These are phyloP conservation scores for Stagonosporopsis chrysanthemi DNA, from an alignment of 2,329 filamentous ascomycete genomes.

Conservation along the genomic window DNA sequence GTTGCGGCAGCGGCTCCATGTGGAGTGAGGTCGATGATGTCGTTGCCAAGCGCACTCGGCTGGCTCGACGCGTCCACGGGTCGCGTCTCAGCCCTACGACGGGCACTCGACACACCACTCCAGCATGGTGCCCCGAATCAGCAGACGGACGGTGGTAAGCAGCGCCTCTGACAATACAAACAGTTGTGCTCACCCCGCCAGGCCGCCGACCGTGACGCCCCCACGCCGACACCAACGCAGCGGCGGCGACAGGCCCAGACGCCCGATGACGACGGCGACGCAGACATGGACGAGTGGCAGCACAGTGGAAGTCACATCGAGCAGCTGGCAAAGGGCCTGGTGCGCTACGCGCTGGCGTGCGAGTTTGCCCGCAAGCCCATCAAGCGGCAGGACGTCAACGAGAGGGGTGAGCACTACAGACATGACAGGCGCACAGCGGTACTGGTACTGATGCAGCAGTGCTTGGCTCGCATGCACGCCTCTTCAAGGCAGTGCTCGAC, in stretches of 20 bases:
- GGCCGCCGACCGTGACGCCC: background rate
- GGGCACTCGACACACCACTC: background rate
- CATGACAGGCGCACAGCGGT: too few species aligned
- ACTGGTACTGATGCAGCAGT: constrained; percentile 55
- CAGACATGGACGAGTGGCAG: constrained; percentile 21
- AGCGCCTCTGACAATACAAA: background rate
- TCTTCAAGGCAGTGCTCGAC: constrained; percentile 80
- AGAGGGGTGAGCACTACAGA: constrained; percentile 56
- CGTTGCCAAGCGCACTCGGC: constrained; percentile 25
- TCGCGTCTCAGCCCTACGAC: constrained; percentile 26
- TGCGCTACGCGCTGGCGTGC: constrained; percentile 67
- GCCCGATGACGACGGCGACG: constrained; percentile 28
- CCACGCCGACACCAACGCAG: constrained; percentile 27
- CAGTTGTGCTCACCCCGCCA: background rate
- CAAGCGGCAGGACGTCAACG: constrained; percentile 64
- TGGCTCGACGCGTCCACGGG: constrained; percentile 18
- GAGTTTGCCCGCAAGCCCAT: constrained; percentile 67
- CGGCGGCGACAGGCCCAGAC: constrained; percentile 14
- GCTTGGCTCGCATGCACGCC: constrained; percentile 70
- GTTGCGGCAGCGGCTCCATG: background rate
- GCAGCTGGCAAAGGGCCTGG: constrained; percentile 66
- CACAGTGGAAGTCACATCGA: constrained; percentile 41
- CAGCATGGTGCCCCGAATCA: constrained; percentile 22
- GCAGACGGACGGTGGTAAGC: constrained; percentile 7
- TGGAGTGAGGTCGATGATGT: constrained; percentile 24